These are phyloP conservation scores for Candida sithepensis DNA, from an alignment of 805 yeast species.

Conservation along the genomic window DNA sequence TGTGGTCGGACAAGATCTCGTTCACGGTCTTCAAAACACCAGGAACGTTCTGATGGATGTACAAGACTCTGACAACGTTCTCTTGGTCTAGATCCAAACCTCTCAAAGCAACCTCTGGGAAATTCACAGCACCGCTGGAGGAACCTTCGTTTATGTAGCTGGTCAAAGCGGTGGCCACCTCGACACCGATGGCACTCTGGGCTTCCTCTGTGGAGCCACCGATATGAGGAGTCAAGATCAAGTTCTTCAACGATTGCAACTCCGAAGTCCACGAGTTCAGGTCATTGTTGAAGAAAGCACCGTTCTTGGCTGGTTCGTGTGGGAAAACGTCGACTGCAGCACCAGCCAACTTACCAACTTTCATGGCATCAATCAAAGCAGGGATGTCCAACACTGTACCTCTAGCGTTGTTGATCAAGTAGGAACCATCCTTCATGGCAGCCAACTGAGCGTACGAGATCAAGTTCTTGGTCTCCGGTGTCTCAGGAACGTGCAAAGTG, in stretches of 20 bases:
- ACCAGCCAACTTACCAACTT: constrained; percentile 92
- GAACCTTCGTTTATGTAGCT: constrained; percentile 95
- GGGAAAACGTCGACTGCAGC: constrained; percentile 97
- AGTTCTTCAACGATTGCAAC: constrained; percentile 75
- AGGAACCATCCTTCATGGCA: constrained; percentile 95
- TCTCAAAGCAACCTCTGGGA: constrained; percentile 96
- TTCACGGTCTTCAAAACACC: constrained; percentile 98
- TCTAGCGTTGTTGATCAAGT: constrained; percentile 92
- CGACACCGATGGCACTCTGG: constrained; percentile 94
- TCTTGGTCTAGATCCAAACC: constrained; percentile 83
- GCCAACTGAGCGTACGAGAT: constrained; percentile 88
- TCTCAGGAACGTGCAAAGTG: constrained; percentile 91
- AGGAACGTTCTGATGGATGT: constrained; percentile 96
- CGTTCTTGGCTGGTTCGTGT: constrained; percentile 95
- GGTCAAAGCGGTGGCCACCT: constrained; percentile 81
- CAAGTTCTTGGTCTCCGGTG: constrained; percentile 87
- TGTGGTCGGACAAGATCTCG: constrained; percentile 89
- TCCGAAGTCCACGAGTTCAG: constrained; percentile 84
- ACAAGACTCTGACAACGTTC: constrained; percentile 86
- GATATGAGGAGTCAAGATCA: constrained; percentile 93
- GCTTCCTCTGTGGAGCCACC: constrained; percentile 99
- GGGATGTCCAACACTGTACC: constrained; percentile 98
- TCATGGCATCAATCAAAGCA: constrained; percentile 87
- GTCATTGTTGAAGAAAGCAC: constrained; percentile 70
- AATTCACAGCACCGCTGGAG: constrained; percentile 93